phyloP scores from a whole-genome alignment of 805 yeast genomes.

The Metschnikowia borealis region DNA sequence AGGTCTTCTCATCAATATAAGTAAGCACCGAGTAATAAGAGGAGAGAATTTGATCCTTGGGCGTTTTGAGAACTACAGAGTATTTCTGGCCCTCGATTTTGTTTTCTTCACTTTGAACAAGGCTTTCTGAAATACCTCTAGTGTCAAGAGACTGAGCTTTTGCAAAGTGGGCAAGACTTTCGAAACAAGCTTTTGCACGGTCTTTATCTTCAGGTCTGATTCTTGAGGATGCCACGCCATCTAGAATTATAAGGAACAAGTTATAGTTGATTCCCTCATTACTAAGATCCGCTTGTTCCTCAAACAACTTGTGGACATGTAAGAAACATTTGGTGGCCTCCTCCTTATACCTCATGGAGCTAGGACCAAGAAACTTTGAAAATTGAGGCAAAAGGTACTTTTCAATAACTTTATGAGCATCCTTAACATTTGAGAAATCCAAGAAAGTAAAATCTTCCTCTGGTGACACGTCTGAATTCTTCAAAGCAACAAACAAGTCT shows the following conservation, averaged over 20 bases:
- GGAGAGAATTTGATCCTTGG: constrained; percentile 4
- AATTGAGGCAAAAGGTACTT: constrained; percentile 18
- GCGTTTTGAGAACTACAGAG: not conserved
- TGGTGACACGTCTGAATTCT: constrained; percentile 4
- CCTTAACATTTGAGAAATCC: constrained; percentile 17
- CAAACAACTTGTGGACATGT: constrained; percentile 15
- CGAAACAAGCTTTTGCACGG: not conserved
- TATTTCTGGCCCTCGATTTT: not conserved
- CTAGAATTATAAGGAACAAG: constrained; percentile 8
- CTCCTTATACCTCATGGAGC: constrained; percentile 17
- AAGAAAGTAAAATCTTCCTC: constrained; percentile 19
- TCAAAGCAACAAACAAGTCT: constrained; percentile 21
- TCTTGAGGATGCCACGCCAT: constrained; percentile 6
- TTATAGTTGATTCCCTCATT: constrained; percentile 1
- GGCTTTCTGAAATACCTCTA: not conserved
- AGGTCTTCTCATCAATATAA: not conserved
- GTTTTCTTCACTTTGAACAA: constrained; percentile 7
- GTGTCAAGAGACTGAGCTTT: not conserved
- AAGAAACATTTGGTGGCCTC: constrained; percentile 21
- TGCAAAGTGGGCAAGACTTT: constrained; percentile 3
- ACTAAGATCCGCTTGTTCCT: not conserved
- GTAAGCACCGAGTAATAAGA: constrained; percentile 2
- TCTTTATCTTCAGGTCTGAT: constrained; percentile 4
- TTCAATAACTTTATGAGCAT: constrained; percentile 18
- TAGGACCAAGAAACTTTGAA: constrained; percentile 15